A percentile compares a stretch with the other conserved stretches of the same genome.
These are phyloP conservation scores for Penicillium coffeae DNA, from an alignment of 495 filamentous ascomycete genomes.

Conservation along the genomic window DNA sequence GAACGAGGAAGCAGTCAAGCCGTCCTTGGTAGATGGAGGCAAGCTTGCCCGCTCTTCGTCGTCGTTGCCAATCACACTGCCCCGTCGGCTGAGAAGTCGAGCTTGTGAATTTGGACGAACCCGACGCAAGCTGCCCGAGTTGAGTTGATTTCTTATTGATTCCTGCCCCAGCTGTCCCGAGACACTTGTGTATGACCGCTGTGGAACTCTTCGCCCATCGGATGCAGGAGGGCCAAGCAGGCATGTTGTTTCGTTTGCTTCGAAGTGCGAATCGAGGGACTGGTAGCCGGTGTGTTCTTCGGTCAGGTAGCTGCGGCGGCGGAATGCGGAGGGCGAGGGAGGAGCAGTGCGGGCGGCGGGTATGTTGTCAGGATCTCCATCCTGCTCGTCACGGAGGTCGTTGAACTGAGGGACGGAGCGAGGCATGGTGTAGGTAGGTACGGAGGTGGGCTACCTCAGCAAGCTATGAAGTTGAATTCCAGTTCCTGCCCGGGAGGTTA, in stretches of 20 bases:
- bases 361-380: slow-evolving; percentile 13
- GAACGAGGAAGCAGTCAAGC: slow-evolving; percentile 46
- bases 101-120: slow-evolving; percentile 60
- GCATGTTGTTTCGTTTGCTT: slow-evolving; percentile 36
- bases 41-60: slow-evolving; percentile 39
- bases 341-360: slow-evolving; percentile 32
- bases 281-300: slow-evolving; percentile 39
- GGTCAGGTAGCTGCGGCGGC: slow-evolving; percentile 35
- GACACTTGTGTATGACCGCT: slow-evolving; percentile 40
- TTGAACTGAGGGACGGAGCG: slow-evolving; percentile 22
- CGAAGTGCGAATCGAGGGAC: slow-evolving; percentile 32
- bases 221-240: slow-evolving; percentile 23
- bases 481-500: neutral
- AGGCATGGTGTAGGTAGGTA: slow-evolving; percentile 25
- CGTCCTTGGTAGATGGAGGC: slow-evolving; percentile 56
- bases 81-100: slow-evolving; percentile 46
- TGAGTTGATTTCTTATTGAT: slow-evolving; percentile 28
- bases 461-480: slow-evolving; percentile 1
- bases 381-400: slow-evolving; percentile 17
- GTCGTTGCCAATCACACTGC: slow-evolving; percentile 21
- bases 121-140: slow-evolving; percentile 43
- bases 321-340: slow-evolving; percentile 34
- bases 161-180: slow-evolving; percentile 33
- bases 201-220: slow-evolving; percentile 18
- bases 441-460: slow-evolving; percentile 11